phyloP scores from a whole-genome alignment of 192 early-diverging fungal species.

The Dimargaris verticillata region DNA sequence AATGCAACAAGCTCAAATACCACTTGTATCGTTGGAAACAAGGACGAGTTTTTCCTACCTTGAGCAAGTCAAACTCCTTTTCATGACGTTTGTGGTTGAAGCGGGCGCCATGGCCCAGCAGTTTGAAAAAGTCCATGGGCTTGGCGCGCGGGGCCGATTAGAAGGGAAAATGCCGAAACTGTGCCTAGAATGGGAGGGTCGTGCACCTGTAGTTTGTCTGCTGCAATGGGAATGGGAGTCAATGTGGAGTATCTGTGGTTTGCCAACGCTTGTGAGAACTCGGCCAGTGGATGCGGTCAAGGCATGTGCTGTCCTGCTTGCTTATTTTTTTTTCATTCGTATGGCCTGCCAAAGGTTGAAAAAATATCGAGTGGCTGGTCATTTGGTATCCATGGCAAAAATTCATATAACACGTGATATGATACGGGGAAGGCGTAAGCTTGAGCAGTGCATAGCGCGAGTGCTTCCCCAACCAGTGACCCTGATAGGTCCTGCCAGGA shows the following conservation, averaged over 20 bases:
- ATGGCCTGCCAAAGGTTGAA: not conserved
- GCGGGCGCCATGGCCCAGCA: constrained; percentile 70
- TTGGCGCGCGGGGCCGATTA: not conserved
- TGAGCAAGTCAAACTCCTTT: constrained; percentile 65
- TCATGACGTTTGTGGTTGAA: constrained; percentile 75
- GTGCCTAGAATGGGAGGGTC: not conserved
- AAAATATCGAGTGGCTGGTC: not conserved
- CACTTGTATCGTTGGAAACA: not conserved
- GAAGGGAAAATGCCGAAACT: not conserved
- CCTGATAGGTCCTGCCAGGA: too few relatives aligned
- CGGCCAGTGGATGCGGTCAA: too few relatives aligned
- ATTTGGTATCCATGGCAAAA: not conserved
- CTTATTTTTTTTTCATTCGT: not conserved
- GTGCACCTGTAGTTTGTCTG: too few relatives aligned
- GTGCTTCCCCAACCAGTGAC: too few relatives aligned
- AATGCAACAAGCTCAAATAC: not conserved
- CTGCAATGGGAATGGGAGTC: too few relatives aligned
- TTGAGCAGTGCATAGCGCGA: not conserved
- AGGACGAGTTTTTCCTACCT: constrained; percentile 27
- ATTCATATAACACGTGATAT: not conserved
- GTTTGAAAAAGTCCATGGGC: constrained; percentile 65
- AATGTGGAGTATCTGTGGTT: too few relatives aligned
- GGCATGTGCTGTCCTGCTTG: too few relatives aligned
- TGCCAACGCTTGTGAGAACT: too few relatives aligned
- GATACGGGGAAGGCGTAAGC: not conserved